phyloP scores from a whole-genome alignment of 805 yeast genomes.

The Huiozyma naganishii region DNA sequence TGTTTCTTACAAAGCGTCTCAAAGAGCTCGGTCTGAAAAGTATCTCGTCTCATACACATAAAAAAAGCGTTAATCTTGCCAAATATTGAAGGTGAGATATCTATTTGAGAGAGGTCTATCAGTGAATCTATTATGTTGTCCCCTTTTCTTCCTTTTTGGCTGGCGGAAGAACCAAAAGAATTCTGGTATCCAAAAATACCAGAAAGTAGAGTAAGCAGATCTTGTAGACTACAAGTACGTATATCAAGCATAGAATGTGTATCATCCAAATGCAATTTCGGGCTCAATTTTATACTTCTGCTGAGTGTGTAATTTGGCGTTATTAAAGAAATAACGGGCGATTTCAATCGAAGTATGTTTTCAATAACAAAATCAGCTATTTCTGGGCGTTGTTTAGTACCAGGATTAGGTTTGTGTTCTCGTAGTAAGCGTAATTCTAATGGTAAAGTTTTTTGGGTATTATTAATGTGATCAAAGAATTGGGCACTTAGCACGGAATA shows the following conservation, averaged over 20 bases:
- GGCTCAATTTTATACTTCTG: neutral
- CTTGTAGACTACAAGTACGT: slow-evolving; percentile 1
- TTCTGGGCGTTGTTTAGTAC: slow-evolving; percentile 1
- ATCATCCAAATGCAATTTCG: neutral
- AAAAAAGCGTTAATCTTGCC: slow-evolving; percentile 9
- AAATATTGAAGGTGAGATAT: slow-evolving; percentile 8
- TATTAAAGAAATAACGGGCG: slow-evolving; percentile 1
- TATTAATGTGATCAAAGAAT: slow-evolving; percentile 4
- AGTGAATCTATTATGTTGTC: slow-evolving; percentile 5
- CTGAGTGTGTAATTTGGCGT: neutral
- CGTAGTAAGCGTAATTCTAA: neutral
- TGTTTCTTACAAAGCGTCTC: neutral
- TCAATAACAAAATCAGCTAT: slow-evolving; percentile 2
- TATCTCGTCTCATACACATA: slow-evolving; percentile 4
- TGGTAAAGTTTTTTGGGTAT: slow-evolving; percentile 4
- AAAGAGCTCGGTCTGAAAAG: slow-evolving; percentile 1
- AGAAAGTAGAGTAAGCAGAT: neutral
- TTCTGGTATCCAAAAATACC: neutral
- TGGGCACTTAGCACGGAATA: slow-evolving; percentile 7
- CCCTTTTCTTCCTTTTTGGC: neutral
- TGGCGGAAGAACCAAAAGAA: neutral
- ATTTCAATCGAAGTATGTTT: too few relatives aligned
- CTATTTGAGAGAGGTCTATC: slow-evolving; percentile 5
- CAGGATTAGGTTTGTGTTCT: neutral
- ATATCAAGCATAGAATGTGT: neutral